Base-by-base conservation (phyloP, 1,139 yeast genomes). In the Magnusiomyces suaveolens region DNA sequence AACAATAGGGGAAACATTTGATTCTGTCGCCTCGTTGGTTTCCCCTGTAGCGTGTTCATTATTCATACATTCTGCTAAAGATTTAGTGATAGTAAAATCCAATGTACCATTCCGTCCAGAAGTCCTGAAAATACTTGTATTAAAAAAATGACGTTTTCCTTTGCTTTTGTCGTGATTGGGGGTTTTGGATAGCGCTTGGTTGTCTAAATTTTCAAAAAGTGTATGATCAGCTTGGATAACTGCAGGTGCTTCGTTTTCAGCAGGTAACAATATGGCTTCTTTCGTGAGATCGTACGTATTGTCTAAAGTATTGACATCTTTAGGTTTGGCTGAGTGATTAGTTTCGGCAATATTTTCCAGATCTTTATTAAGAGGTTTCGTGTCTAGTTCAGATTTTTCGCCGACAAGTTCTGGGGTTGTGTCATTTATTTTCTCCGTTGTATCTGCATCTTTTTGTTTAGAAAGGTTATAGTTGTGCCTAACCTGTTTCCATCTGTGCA, bases 81-180 rank as follows among this genome's bases (percentile, higher is more conserved):
- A 10, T 10, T 8, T 38, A 4, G 8, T 16, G 16, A 6, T 29
- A 6, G 33, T 29, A 12, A 3, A 18, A 2, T 29, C 18, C 4
- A 16, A 8, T 14, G 50, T 33, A 8, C 4, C 18, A 3, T 20
- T 3, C 12, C 50, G 41, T 2, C 16, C 16, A 32, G 41, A 2
- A 12, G 25, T 21, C 33, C 43, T n/a, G 25, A 49, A 49, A 10
- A 39, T 49, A n/a, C 25, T 18, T 2, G 46, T 6, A 14, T 41
- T 49, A 25, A 49, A 49, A 49, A 49, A 49, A 8, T 16, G 46
- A 16, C 26, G 50, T 18, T 49, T 49, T 25, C 46, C 46, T 26
- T 49, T 49, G 18, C 46, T 39, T 25, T 49, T 49, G 16, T 36
- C 41, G 18, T 36, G 41, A 10, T 10, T 3, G 4, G 18, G 18